Evolutionary conservation across 306 rosid species (phyloP).

Genomic region (Fragaria vesca): DNA sequence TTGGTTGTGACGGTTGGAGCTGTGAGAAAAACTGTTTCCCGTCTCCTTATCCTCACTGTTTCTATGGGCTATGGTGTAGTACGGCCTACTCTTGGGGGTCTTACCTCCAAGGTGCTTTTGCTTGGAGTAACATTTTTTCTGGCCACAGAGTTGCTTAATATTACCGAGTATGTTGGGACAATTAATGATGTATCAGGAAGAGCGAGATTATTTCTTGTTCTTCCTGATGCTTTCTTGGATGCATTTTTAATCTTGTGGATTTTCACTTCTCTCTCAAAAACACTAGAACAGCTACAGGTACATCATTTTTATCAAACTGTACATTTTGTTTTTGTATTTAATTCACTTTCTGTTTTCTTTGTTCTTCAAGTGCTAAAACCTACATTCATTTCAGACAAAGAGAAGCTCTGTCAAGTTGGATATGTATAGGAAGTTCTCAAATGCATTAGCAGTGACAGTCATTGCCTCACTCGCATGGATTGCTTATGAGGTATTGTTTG

Average conservation of each 20-base stretch:
- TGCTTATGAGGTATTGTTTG: slow-evolving; percentile 76
- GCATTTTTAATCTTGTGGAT: slow-evolving; percentile 97
- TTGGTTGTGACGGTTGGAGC: slow-evolving; percentile 92
- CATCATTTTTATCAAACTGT: slow-evolving; percentile 9
- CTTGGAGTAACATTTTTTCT: slow-evolving; percentile 82
- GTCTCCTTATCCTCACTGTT: slow-evolving; percentile 78
- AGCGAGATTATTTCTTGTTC: slow-evolving; percentile 87
- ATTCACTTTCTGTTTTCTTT: background rate
- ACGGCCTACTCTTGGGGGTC: slow-evolving; percentile 96
- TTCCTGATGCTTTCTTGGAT: slow-evolving; percentile 91
- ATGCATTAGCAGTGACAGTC: slow-evolving; percentile 75
- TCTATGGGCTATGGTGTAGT: slow-evolving; percentile 99
- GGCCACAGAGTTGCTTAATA: slow-evolving; percentile 80
- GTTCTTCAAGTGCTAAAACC: slow-evolving; percentile 4
- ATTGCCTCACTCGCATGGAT: slow-evolving; percentile 87
- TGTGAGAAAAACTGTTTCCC: slow-evolving; percentile 70
- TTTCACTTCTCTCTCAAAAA: slow-evolving; percentile 84
- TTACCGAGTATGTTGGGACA: slow-evolving; percentile 90
- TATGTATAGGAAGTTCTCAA: slow-evolving; percentile 92
- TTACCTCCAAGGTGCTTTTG: slow-evolving; percentile 88
- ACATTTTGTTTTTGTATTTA: background rate
- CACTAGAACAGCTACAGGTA: slow-evolving; percentile 96
- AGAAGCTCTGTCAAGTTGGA: slow-evolving; percentile 92
- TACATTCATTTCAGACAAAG: slow-evolving; percentile 60
- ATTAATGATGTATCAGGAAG: slow-evolving; percentile 88